These are phyloP conservation scores for Halophytophthora polymorphica DNA, from an alignment of 352 stramenopile genomes.

Conservation along the genomic window DNA sequence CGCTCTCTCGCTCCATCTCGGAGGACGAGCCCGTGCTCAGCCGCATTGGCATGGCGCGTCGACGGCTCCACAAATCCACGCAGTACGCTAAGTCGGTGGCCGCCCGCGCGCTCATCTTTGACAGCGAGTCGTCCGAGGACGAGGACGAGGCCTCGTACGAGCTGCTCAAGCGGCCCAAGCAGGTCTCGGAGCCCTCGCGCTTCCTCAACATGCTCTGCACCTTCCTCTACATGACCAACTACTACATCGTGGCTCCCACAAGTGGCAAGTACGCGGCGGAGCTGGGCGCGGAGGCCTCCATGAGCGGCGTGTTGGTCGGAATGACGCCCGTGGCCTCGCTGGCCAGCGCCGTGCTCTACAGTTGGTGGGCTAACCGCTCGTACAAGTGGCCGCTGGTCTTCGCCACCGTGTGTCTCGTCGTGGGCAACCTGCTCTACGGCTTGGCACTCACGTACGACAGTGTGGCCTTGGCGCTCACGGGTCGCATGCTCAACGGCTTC, in stretches of 20 bases:
- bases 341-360: constrained; percentile 92
- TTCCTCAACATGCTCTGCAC: constrained; percentile 94
- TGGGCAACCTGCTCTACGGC: constrained; percentile 89
- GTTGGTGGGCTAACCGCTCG: constrained; percentile 91
- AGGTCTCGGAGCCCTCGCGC: constrained; percentile 62
- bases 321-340: constrained; percentile 96
- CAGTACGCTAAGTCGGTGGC: constrained; percentile 83
- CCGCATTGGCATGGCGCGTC: constrained; percentile 63
- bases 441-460: constrained; percentile 76
- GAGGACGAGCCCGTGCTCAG: constrained; percentile 73
- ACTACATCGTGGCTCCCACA: constrained; percentile 96
- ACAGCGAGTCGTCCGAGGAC: constrained; percentile 76
- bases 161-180: constrained; percentile 47
- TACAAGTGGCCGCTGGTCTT: constrained; percentile 87
- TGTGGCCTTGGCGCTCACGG: constrained; percentile 86
- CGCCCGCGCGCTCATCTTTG: constrained; percentile 81
- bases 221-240: constrained; percentile 98
- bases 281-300: constrained; percentile 84
- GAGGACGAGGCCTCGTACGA: constrained; percentile 71
- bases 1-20: constrained; percentile 55
- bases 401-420: constrained; percentile 73
- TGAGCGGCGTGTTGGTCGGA: constrained; percentile 94
- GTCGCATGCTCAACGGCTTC: constrained; percentile 92
- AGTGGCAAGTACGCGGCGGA: constrained; percentile 90
- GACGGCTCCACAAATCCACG: constrained; percentile 74